Conservation (phyloP, 345 rosid genomes). For the Garcia nutans region DNA sequence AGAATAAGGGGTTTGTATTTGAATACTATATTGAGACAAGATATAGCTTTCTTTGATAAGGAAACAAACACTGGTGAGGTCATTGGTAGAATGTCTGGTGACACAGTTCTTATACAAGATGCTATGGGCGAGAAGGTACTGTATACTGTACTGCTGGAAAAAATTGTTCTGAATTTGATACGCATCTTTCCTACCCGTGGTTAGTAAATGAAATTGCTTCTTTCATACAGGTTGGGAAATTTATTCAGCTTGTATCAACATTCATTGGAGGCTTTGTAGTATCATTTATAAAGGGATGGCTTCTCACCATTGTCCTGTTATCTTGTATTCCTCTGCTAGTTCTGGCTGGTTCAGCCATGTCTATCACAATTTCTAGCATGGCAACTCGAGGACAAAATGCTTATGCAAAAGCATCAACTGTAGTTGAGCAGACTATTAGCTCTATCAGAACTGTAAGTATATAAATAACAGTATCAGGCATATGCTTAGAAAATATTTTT, state of each 20-base stretch:
- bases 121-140: conserved; percentile 96
- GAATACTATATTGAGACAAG: conserved; percentile 78
- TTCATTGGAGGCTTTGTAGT: conserved; percentile 76
- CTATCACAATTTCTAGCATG: conserved; percentile 52
- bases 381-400: conserved; percentile 76
- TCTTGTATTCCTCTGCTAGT: conserved; percentile 67
- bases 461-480: not conserved
- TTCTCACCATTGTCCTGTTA: conserved; percentile 72
- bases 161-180: not conserved
- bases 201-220: not conserved
- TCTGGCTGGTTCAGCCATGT: conserved; percentile 53
- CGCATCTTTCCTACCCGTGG: not conserved
- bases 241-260: conserved; percentile 63
- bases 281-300: conserved; percentile 84
- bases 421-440: conserved; percentile 85
- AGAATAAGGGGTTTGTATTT: conserved; percentile 68
- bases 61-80: conserved; percentile 91
- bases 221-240: conserved; percentile 74
- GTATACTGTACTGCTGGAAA: too few species aligned
- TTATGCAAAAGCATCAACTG: conserved; percentile 71
- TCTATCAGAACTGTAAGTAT: conserved; percentile 74
- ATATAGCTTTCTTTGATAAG: conserved; percentile 69
- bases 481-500: not conserved
- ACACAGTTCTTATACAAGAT: conserved; percentile 87
- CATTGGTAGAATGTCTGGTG: conserved; percentile 94